A percentile compares a stretch with the other conserved stretches of the same genome.
phyloP scores from a whole-genome alignment of 805 yeast genomes.

The Vanderwaltozyma yarrowii region DNA sequence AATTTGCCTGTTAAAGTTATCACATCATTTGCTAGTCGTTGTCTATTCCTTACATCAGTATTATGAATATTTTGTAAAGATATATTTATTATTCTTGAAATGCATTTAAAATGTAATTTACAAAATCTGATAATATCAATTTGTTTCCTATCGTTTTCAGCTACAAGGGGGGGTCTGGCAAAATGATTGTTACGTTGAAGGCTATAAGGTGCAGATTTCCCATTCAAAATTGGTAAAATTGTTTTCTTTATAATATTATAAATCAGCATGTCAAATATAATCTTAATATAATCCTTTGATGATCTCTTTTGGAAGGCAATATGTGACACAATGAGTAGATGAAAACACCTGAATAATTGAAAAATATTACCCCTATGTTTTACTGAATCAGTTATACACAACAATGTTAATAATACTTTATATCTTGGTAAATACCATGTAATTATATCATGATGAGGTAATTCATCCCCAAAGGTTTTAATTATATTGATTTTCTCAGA shows the following conservation, averaged over 20 bases:
- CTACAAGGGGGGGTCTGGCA: not conserved
- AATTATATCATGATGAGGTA: conserved; percentile 6
- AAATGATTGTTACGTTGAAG: not conserved
- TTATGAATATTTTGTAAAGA: not conserved
- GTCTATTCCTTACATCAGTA: no score
- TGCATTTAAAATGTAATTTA: conserved; percentile 5
- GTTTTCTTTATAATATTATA: conserved; percentile 4
- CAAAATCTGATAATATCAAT: not conserved
- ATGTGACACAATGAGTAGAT: conserved; percentile 13
- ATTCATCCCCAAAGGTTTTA: conserved; percentile 9
- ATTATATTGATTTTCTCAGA: conserved; percentile 5
- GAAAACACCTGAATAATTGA: conserved; percentile 12
- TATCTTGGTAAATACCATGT: conserved; percentile 14
- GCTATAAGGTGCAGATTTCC: not conserved
- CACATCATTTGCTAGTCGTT: not conserved
- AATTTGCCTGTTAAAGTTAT: not conserved
- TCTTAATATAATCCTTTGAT: not conserved
- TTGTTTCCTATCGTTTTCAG: not conserved
- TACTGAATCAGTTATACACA: not conserved
- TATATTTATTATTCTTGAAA: conserved; percentile 5
- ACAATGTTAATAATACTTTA: conserved; percentile 3
- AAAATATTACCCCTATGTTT: conserved; percentile 1
- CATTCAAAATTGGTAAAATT: not conserved
- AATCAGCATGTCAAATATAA: conserved; percentile 2
- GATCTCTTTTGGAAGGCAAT: conserved; percentile 1